Evolutionary conservation across 1,284 basidiomycete genomes (phyloP), one percentile per base, ranked within the genome.

Genomic region (Rhodotorula sp.): DNA sequence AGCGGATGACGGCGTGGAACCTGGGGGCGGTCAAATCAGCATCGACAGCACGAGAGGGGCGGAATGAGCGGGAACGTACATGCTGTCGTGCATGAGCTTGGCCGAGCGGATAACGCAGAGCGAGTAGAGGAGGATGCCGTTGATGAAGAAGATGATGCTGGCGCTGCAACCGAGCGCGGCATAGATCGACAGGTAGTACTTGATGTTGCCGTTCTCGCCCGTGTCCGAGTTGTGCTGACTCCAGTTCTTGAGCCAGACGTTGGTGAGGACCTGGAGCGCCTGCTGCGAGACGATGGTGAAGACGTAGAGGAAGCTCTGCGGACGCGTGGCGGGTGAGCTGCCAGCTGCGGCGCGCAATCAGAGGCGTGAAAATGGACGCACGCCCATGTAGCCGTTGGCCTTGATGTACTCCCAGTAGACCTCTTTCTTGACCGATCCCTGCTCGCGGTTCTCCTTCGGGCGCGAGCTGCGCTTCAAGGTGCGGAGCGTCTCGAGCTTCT

Each of bases 391-490:
- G 3, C 91, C 92, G 17, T 92, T 91, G 0, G 93, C 91, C 71
- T 87, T 82, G 78, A 96, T 86, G 80, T 96, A 97, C 70, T 88
- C 84, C 70, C 83, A 81, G 81, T 97, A 97, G 3, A 96, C 90
- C 25, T 86, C 82, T 48, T 81, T 79, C 81, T 94, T 94, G 74
- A 96, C 92, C 21, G 86, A 86, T 2, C 94, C 93, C 79, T 90
- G 88, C 78, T 95, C 92, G 56, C 85, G 86, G 78, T 92, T 89
- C 64, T 73, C 72, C 78, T 91, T 90, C 4, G 87, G 84, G 81
- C 65, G 82, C 74, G n/a, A 82, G 75, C 25, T 83, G 79, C 49
- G 84, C 80, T 13, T 74, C 46, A 78, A 66, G 3, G 62, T 44
- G 27, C 56, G 63, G 13, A 77, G 53, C 14, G 70, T 72, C 58